Evolutionary conservation across 805 yeast species (phyloP).

Genomic region (Hanseniaspora vineae): DNA sequence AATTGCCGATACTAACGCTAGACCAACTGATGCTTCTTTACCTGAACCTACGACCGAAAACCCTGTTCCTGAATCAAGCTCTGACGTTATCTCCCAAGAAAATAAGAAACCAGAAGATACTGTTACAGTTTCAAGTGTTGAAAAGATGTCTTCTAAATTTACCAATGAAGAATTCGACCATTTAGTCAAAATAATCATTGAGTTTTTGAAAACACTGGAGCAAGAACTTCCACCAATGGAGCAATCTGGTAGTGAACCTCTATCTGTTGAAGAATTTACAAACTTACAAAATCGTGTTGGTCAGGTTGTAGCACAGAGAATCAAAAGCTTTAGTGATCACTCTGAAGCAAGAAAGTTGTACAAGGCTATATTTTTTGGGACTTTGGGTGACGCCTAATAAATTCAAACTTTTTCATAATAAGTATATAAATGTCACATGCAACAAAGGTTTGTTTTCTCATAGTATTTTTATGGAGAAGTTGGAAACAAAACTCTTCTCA

Average conservation of each 20-base stretch:
- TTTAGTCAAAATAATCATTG: constrained; percentile 39
- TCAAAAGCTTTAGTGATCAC: constrained; percentile 36
- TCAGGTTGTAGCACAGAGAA: constrained; percentile 34
- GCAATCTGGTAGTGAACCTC: constrained; percentile 26
- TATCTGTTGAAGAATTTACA: constrained; percentile 23
- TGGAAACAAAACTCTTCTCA: constrained; percentile 4
- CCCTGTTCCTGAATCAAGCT: too few relatives aligned
- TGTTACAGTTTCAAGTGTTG: constrained; percentile 6
- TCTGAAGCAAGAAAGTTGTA: constrained; percentile 27
- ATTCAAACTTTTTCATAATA: too few relatives aligned
- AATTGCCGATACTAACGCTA: too few relatives aligned
- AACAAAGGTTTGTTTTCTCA: too few relatives aligned
- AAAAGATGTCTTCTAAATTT: constrained; percentile 9
- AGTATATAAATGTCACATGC: too few relatives aligned
- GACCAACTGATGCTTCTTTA: too few relatives aligned
- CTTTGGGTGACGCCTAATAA: constrained; percentile 14
- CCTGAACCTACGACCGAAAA: too few relatives aligned
- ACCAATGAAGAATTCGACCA: constrained; percentile 34
- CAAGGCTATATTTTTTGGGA: constrained; percentile 67
- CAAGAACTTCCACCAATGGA: constrained; percentile 18
- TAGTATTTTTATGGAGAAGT: background rate
- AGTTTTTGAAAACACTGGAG: constrained; percentile 39
- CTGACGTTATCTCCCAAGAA: too few relatives aligned
- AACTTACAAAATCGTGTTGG: constrained; percentile 53
- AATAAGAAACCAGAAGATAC: constrained; percentile 8